A percentile compares a stretch with the other conserved stretches of the same genome.
phyloP scores from a whole-genome alignment of 1,284 basidiomycete genomes.

The Cutaneotrichosporon cavernicola region DNA sequence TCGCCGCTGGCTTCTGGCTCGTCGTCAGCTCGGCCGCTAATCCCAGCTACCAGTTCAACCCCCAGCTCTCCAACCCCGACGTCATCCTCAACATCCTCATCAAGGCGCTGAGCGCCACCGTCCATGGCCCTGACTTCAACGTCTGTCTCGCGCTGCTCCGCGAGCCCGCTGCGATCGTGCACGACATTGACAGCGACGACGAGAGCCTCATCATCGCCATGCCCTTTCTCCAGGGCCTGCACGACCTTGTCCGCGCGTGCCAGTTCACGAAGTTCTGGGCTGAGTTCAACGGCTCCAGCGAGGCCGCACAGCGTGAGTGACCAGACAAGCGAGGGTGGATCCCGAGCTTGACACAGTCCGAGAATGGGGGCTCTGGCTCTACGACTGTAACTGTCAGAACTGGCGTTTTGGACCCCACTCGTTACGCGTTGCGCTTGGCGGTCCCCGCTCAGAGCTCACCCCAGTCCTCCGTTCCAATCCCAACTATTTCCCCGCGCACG shows the following conservation, averaged over 20 bases:
- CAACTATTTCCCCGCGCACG: constrained; percentile 46
- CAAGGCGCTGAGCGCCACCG: constrained; percentile 83
- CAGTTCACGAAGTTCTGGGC: constrained; percentile 89
- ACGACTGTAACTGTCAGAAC: too few relatives aligned
- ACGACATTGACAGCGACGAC: constrained; percentile 62
- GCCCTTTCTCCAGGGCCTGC: constrained; percentile 70
- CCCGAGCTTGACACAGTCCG: background rate
- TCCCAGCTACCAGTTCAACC: constrained; percentile 90
- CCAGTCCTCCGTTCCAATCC: constrained; percentile 36
- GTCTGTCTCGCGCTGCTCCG: constrained; percentile 76
- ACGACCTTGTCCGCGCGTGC: constrained; percentile 77
- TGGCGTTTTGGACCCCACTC: too few relatives aligned
- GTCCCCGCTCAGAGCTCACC: background rate
- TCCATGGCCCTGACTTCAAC: constrained; percentile 73
- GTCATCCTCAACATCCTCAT: constrained; percentile 91
- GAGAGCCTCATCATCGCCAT: constrained; percentile 73
- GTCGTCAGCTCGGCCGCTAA: background rate
- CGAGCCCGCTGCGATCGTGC: constrained; percentile 50
- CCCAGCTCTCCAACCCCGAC: constrained; percentile 85
- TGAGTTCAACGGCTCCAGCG: constrained; percentile 62
- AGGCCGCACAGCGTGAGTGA: constrained; percentile 31
- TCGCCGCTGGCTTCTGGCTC: too few relatives aligned
- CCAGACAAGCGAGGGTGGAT: background rate
- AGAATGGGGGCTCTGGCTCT: background rate
- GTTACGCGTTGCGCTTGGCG: background rate